A percentile compares a stretch with the other conserved stretches of the same genome.
These are phyloP conservation scores for Colletotrichum sp. DNA, from an alignment of 2,329 filamentous ascomycete genomes.

Conservation along the genomic window DNA sequence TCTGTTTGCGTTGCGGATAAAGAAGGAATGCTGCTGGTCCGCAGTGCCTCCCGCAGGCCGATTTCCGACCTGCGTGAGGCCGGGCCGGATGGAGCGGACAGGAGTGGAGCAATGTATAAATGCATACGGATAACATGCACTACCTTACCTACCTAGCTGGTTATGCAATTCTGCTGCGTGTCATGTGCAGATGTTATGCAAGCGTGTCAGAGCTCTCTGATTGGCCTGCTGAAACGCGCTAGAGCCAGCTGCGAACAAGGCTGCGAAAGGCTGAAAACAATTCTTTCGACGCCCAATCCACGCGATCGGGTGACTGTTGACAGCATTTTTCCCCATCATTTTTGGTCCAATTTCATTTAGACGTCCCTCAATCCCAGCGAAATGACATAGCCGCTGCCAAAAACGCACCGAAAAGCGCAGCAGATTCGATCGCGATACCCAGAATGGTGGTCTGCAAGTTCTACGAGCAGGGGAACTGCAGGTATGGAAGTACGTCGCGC, in stretches of 20 bases:
- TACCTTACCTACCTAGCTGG: no score
- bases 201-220: background rate
- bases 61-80: no score
- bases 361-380: background rate
- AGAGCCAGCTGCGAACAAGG: background rate
- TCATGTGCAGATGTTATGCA: background rate
- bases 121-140: no score
- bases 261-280: conserved; percentile 16
- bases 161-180: no score
- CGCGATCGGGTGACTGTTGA: background rate
- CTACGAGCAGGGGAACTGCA: conserved; percentile 57
- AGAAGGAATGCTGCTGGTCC: no score
- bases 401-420: background rate
- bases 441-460: conserved; percentile 52
- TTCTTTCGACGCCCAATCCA: conserved; percentile 4
- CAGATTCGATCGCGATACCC: background rate
- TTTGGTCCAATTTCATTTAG: background rate
- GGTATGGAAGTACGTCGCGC: conserved; percentile 50
- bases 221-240: background rate
- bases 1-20: no score
- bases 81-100: no score
- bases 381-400: background rate
- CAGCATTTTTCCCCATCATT: background rate
- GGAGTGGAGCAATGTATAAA: no score
- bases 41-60: no score